Evolutionary conservation across 208 protist genomes (phyloP).

Genomic region (Crithidia sp.): DNA sequence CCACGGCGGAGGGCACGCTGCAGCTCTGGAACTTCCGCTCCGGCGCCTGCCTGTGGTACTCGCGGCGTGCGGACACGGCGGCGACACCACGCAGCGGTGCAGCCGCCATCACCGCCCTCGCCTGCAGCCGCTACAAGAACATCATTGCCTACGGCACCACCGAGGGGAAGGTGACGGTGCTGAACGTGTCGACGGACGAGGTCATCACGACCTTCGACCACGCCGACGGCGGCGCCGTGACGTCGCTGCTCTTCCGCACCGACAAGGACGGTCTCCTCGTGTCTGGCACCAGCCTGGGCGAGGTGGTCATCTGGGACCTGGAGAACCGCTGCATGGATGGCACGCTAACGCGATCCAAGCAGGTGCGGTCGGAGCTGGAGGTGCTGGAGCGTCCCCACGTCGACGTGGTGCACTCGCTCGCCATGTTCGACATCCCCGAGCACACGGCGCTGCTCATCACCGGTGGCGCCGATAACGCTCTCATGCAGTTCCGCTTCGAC

Average conservation of each 20-base stretch:
- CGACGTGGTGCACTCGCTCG: constrained; percentile 72
- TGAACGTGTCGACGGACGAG: constrained; percentile 70
- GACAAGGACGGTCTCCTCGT: constrained; percentile 81
- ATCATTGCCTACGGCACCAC: constrained; percentile 87
- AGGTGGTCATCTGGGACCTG: constrained; percentile 89
- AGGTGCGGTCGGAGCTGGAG: constrained; percentile 72
- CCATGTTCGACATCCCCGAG: constrained; percentile 55
- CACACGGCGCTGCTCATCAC: constrained; percentile 67
- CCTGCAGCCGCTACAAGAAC: constrained; percentile 80
- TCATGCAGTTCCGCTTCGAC: constrained; percentile 92
- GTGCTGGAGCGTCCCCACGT: constrained; percentile 77
- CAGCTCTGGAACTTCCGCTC: constrained; percentile 91
- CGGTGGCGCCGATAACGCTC: constrained; percentile 87
- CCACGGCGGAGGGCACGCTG: constrained; percentile 76
- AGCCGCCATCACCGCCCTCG: constrained; percentile 56
- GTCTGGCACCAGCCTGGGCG: constrained; percentile 74
- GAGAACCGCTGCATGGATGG: constrained; percentile 83
- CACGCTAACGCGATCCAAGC: constrained; percentile 76
- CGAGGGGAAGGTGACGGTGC: constrained; percentile 65
- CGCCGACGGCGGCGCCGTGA: constrained; percentile 63
- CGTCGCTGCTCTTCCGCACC: constrained; percentile 79
- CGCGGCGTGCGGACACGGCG: constrained; percentile 13
- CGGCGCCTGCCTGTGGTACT: constrained; percentile 75
- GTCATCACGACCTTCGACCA: constrained; percentile 79
- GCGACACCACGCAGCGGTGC: not conserved